phyloP scores from a whole-genome alignment of 495 filamentous ascomycete genomes.

The Penicillium macrosclerotiorum region DNA sequence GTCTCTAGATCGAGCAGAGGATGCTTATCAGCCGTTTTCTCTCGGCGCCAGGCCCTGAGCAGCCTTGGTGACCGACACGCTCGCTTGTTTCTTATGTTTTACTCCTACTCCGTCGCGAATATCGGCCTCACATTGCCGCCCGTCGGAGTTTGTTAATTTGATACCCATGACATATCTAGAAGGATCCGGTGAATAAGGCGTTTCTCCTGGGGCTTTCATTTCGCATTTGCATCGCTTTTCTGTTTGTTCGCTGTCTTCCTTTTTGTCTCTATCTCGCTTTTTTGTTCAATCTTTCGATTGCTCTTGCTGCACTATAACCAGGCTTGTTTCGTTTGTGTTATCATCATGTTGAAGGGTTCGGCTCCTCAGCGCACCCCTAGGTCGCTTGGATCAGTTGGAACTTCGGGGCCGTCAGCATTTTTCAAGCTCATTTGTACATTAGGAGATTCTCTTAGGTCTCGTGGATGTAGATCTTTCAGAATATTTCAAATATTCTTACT shows the following conservation, averaged over 20 bases:
- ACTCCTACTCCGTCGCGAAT: conserved; percentile 1
- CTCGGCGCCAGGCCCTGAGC: background rate
- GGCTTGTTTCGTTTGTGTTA: conserved; percentile 10
- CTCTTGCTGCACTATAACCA: background rate
- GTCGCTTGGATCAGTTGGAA: too few species aligned
- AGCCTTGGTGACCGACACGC: background rate
- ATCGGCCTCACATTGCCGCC: conserved; percentile 9
- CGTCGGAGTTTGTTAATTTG: conserved; percentile 26
- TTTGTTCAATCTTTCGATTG: conserved; percentile 1
- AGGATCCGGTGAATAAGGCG: conserved; percentile 35
- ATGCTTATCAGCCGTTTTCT: background rate
- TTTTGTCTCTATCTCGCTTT: conserved; percentile 5
- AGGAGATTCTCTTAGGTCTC: background rate
- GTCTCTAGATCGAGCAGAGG: too few species aligned
- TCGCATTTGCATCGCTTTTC: too few species aligned
- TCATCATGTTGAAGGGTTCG: conserved; percentile 4
- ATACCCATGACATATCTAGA: conserved; percentile 44
- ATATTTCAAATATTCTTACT: too few species aligned
- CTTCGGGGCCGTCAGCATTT: background rate
- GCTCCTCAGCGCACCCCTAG: conserved; percentile 3
- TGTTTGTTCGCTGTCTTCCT: conserved; percentile 10
- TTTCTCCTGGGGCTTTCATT: too few species aligned
- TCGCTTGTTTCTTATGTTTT: conserved; percentile 3
- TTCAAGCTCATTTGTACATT: conserved; percentile 12
- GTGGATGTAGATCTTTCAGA: too few species aligned